Evolutionary conservation across 129 eudicot species (phyloP).

Genomic region (Centella asiatica): DNA sequence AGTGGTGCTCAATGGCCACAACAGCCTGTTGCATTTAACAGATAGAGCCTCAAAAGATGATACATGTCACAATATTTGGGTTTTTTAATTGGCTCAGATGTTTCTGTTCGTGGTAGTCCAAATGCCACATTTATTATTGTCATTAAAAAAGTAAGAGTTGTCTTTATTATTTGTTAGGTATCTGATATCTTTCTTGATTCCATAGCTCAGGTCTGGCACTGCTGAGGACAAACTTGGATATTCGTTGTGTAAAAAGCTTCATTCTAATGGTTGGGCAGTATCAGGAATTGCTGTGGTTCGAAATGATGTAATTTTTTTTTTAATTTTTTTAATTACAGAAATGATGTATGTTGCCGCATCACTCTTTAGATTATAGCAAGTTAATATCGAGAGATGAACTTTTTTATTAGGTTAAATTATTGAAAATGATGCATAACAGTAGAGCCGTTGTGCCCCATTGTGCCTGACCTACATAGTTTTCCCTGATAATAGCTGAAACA

Average conservation of each 20-base stretch:
- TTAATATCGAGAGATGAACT: not conserved
- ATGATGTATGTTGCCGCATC: constrained; percentile 44
- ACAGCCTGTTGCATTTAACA: not conserved
- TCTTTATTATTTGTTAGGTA: not conserved
- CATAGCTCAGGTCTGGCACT: constrained; percentile 81
- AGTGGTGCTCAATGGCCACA: not conserved
- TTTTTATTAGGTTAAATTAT: not conserved
- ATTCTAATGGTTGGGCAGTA: constrained; percentile 62
- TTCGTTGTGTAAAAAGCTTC: constrained; percentile 59
- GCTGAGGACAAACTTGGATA: constrained; percentile 63
- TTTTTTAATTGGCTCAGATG: no score
- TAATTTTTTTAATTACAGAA: no score
- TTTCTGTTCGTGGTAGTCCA: not conserved
- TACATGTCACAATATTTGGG: not conserved
- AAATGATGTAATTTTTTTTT: constrained; percentile 76
- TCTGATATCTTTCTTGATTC: constrained; percentile 39
- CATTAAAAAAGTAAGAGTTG: not conserved
- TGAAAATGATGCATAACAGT: not conserved
- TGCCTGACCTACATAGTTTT: not conserved
- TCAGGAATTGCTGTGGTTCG: constrained; percentile 47
- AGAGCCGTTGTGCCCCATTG: no score
- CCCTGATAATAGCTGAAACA: not conserved
- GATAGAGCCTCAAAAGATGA: not conserved
- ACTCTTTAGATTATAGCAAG: not conserved
- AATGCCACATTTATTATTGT: not conserved